Percentiles rank a stretch among this genome's conserved stretches.
Evolutionary conservation across 371 early-diverging fungal genomes (phyloP).

Genomic region (Mucor saturninus): DNA sequence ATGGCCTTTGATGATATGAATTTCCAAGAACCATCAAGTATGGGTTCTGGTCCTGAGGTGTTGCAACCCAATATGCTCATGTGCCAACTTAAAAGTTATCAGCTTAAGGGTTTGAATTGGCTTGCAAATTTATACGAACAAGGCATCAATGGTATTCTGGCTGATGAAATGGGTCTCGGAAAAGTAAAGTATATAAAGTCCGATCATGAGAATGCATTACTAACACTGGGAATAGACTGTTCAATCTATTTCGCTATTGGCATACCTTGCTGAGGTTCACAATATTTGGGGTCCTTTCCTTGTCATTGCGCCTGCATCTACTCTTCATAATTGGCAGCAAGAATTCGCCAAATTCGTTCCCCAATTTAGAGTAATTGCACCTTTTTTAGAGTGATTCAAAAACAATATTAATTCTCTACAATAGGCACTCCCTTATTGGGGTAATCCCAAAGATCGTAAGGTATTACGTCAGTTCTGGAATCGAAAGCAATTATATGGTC

Average conservation of each 20-base stretch:
- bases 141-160: constrained; percentile 97
- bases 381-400: neutral
- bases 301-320: constrained; percentile 95
- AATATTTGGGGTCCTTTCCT: constrained; percentile 97
- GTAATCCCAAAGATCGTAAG: constrained; percentile 88
- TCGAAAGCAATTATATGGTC: constrained; percentile 75
- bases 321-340: constrained; percentile 98
- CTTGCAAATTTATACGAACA: constrained; percentile 95
- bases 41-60: constrained; percentile 73
- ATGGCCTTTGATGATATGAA: constrained; percentile 79
- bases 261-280: constrained; percentile 87
- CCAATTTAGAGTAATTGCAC: constrained; percentile 68
- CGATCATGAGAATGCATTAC: neutral
- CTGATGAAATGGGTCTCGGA: constrained; percentile 96
- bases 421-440: constrained; percentile 89
- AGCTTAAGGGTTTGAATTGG: constrained; percentile 99
- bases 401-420: neutral
- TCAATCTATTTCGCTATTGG: constrained; percentile 94
- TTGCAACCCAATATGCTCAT: constrained; percentile 89
- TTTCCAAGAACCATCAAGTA: constrained; percentile 81
- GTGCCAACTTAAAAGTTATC: constrained; percentile 92
- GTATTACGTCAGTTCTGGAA: constrained; percentile 85
- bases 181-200: constrained; percentile 40
- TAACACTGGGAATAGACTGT: constrained; percentile 72
- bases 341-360: constrained; percentile 94